Evolutionary conservation across 164 flowering plant genomes (phyloP).

Genomic region (Magnolia officinalis): DNA sequence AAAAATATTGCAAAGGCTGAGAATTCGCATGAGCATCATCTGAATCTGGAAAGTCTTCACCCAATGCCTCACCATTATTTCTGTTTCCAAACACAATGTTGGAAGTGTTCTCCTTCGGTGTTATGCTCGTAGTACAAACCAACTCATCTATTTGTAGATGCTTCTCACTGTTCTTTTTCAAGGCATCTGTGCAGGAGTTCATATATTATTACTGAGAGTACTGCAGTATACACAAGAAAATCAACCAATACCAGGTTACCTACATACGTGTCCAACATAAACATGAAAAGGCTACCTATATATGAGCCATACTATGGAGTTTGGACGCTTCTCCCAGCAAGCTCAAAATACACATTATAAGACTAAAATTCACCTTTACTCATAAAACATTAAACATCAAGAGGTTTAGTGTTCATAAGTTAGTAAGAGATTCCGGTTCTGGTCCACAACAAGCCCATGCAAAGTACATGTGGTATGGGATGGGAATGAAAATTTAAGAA

Average conservation of each 20-base stretch:
- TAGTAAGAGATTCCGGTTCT: neutral
- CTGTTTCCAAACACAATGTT: slow-evolving; percentile 24
- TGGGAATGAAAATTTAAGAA: neutral
- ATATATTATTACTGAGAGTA: neutral
- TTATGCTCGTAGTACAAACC: slow-evolving; percentile 27
- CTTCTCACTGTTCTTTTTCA: slow-evolving; percentile 17
- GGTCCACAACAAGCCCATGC: neutral
- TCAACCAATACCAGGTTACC: neutral
- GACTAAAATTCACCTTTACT: neutral
- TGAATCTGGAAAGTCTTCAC: slow-evolving; percentile 40
- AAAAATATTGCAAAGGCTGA: slow-evolving; percentile 15
- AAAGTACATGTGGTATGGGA: neutral
- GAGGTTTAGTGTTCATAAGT: neutral
- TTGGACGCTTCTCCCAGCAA: neutral
- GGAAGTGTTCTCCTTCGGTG: slow-evolving; percentile 36
- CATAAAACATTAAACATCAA: neutral
- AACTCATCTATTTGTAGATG: slow-evolving; percentile 18
- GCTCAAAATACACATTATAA: neutral
- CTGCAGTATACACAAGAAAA: slow-evolving; percentile 1
- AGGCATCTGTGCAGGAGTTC: slow-evolving; percentile 25
- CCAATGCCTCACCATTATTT: slow-evolving; percentile 20
- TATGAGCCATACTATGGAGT: neutral
- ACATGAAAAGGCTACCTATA: neutral
- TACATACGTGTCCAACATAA: neutral
- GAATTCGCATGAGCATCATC: slow-evolving; percentile 23